phyloP scores from a whole-genome alignment of 2,329 filamentous ascomycete genomes.

The Verticillium albo-atrum region DNA sequence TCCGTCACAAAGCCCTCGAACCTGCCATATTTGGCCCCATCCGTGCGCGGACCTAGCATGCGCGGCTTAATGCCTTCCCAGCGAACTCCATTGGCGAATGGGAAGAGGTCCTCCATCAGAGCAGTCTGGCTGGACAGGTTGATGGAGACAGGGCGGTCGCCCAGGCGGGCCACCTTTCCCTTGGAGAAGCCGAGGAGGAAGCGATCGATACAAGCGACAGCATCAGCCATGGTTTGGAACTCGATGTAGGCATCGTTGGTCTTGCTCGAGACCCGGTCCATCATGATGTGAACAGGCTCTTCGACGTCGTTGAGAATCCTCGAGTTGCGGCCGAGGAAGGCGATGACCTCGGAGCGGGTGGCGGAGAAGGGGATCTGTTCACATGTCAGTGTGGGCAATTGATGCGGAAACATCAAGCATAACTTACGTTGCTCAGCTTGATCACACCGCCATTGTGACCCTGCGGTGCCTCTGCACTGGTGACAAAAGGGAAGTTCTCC shows the following conservation, averaged over 20 bases:
- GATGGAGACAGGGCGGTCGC: constrained; percentile 53
- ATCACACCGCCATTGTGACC: constrained; percentile 37
- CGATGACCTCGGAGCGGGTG: constrained; percentile 49
- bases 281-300: constrained; percentile 59
- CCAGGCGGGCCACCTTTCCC: constrained; percentile 45
- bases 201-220: constrained; percentile 46
- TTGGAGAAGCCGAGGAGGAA: constrained; percentile 32
- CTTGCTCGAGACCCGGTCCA: constrained; percentile 59
- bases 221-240: constrained; percentile 48
- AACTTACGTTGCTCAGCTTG: constrained; percentile 45
- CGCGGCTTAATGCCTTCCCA: constrained; percentile 47
- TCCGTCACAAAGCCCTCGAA: constrained; percentile 58
- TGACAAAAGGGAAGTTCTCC: constrained; percentile 42
- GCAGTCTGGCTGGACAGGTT: constrained; percentile 50
- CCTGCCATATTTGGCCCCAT: constrained; percentile 39
- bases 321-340: constrained; percentile 54
- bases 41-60: constrained; percentile 27
- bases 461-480: constrained; percentile 25
- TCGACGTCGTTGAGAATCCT: constrained; percentile 48
- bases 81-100: constrained; percentile 47
- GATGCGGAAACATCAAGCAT: not conserved
- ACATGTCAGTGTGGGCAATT: not conserved
- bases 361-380: constrained; percentile 52
- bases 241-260: constrained; percentile 59
- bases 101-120: constrained; percentile 61